Evolutionary conservation across 805 yeast species (phyloP), one percentile per base, ranked within the genome.

Genomic region (Soucietia sequanensis): DNA sequence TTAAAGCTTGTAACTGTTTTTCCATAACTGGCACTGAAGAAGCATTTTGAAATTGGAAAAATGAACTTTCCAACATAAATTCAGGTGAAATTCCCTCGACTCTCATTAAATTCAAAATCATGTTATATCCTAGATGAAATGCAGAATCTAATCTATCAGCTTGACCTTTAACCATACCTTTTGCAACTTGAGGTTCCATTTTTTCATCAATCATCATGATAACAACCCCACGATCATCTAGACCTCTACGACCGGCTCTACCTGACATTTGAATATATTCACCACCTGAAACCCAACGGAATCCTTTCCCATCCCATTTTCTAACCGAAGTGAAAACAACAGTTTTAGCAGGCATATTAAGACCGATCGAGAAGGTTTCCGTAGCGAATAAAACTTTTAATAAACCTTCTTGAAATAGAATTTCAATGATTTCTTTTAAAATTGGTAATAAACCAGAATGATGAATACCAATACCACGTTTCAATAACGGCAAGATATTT

Each of bases 201-300:
- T 93, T 93, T 58, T 93, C 98, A 58, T 93, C 98, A 59, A 93
- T 89, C 99, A 93, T 93, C 93, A 93, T 86, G 47, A 93, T 93
- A 32, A 93, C 99, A 61, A 93, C 89, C 67, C 99, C 99, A 60
- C 99, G 84, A 60, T 93, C 99, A 74, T 93, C 99, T 50, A 93
- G 76, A 56, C 99, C 99, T 75, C 99, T 86, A 73, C 99, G 90
- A 50, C 99, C 99, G 15, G 99, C 99, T 64, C 99, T 81, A 47
- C 99, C 99, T 29, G 96, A 87, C 99, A 93, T 93, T 68, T 93
- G 99, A 56, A 93, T 93, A 64, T 93, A 93, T 66, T 93, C 99
- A 70, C 99, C 99, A 40, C 99, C 99, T 37, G 96, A 86, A 21
- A 93, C 97, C 99, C 99, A 93, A 65, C 99, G 81, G 72, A 91